Base-by-base conservation (phyloP, 371 early-diverging fungal species). In the Syncephalastrum racemosum region DNA sequence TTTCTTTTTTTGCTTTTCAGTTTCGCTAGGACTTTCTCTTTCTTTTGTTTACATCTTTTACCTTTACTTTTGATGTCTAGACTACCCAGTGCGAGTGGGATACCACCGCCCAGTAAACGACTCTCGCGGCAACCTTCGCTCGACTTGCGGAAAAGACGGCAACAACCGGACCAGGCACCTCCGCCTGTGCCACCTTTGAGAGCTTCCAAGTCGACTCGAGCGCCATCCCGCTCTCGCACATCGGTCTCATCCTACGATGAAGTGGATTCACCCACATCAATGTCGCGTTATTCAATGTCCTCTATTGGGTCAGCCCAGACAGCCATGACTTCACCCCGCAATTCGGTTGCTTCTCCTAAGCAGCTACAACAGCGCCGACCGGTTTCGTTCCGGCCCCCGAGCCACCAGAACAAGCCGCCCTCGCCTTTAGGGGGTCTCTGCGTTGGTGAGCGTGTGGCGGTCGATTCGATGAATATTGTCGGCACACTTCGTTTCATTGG, bases 401-500 rank as follows among this genome's bases (percentile, higher is more conserved):
- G 31, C 12, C 53, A 27, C 23, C 60, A 52, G 43, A 43, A 42
- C 50, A 62, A 49, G 15, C 56, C 40, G 19, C 23, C 48, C 23
- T 10, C 53, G 10, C 16, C 43, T 7, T 31, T 31, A 31, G 36
- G 36, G 36, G 36, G 36, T 1, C 47, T 72, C 6, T 64, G 60
- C 49, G 50, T 84, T 39, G 88, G 86, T 8, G 85, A 85, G 15
- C 68, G 85, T n/a, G 89, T 92, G 3, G 70, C 78, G 42, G 88
- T 91, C 0, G 87, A 88, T 18, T 80, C 86, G 16, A 82, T 87
- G 73, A 78, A 71, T 0, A 69, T 88, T 39, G 70, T 80, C 7
- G 94, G 94, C 39, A 86, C 85, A 7, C 71, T 93, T n/a, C 79
- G 82, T 41, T 93, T 80, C 65, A 50, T 92, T 24, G 91, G 91